Base-by-base conservation (phyloP, 371 early-diverging fungal genomes). In the Mucor lusitanicus region DNA sequence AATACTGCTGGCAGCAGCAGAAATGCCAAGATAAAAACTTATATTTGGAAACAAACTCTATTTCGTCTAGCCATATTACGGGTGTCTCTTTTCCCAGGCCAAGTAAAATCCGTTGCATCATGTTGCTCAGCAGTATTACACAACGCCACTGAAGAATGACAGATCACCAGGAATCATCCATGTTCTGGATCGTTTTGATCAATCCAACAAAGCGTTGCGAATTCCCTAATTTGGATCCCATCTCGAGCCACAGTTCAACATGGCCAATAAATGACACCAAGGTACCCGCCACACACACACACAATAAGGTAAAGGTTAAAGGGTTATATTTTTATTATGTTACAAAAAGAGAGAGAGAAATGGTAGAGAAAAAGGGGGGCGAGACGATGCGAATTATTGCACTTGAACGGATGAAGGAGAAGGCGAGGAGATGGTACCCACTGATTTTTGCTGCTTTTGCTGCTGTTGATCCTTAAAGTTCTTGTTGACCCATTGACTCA, bases 401-500 rank as follows among this genome's bases (percentile, higher is more conserved):
- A 61, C 61, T 46, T 61, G 61, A 61, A 61, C 61, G 7, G 56
- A 55, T 0, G 50, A 50, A 25, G 56, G 56, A 44, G 60, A 60
- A 28, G 60, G 3, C 4, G 61, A 61, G 33, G 61, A 46, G 9
- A 12, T 37, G 39, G 37, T 30, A 44, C 48, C 32, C 23, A 50
- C 50, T 21, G 50, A 21, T 50, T 50, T n/a, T 12, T 25, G 56
- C 3, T 55, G 25, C 15, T 60, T 35, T 5, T 55, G 25, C 11
- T 50, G 56, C 8, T 60, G 46, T 1, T 55, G 25, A 37, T 61
- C n/a, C 19, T 23, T 46, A 17, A 65, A 72, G 12, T 72, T 68
- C 53, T 55, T 59, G 53, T 72, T 72, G 4, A 72, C 57, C 72
- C 72, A 72, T 12, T 44, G 54, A 7, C 55, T 57, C 54, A 72